A percentile compares a stretch with the other conserved stretches of the same genome.
These are phyloP conservation scores for Odontarrhena argentea DNA, from an alignment of 345 rosid species.

Conservation along the genomic window DNA sequence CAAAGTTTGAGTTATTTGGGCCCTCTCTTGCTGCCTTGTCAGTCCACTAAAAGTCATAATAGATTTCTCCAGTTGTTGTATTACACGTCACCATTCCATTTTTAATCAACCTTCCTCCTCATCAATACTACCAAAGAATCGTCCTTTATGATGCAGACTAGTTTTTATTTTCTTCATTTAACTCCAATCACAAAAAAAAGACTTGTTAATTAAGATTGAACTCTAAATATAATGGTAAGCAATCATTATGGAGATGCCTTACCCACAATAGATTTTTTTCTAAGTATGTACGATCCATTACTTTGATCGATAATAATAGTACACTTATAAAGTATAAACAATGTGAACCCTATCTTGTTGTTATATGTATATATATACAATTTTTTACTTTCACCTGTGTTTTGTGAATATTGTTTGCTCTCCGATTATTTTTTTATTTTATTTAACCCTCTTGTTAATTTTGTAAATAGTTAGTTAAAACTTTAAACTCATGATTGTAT, in stretches of 20 bases:
- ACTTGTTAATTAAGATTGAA: background rate
- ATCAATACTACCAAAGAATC: constrained; percentile 20
- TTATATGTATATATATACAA: too few species aligned
- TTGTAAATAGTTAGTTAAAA: too few species aligned
- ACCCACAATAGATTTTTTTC: background rate
- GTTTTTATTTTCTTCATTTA: background rate
- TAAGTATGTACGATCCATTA: too few species aligned
- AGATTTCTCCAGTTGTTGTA: constrained; percentile 10
- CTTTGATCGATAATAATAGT: too few species aligned
- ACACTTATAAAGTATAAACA: too few species aligned
- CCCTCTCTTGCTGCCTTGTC: constrained; percentile 31
- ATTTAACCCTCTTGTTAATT: too few species aligned
- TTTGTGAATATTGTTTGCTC: background rate
- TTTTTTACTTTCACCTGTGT: too few species aligned
- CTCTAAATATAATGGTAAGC: background rate
- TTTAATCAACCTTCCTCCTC: constrained; percentile 30
- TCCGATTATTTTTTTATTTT: too few species aligned
- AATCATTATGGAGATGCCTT: constrained; percentile 7
- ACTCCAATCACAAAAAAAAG: background rate
- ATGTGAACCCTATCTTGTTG: too few species aligned
- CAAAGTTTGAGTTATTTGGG: constrained; percentile 15
- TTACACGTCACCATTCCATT: constrained; percentile 17
- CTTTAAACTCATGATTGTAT: background rate
- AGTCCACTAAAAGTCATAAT: constrained; percentile 12
- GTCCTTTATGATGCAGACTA: constrained; percentile 21